phyloP scores from a whole-genome alignment of 1,284 basidiomycete genomes.

The Baeospora myosura region DNA sequence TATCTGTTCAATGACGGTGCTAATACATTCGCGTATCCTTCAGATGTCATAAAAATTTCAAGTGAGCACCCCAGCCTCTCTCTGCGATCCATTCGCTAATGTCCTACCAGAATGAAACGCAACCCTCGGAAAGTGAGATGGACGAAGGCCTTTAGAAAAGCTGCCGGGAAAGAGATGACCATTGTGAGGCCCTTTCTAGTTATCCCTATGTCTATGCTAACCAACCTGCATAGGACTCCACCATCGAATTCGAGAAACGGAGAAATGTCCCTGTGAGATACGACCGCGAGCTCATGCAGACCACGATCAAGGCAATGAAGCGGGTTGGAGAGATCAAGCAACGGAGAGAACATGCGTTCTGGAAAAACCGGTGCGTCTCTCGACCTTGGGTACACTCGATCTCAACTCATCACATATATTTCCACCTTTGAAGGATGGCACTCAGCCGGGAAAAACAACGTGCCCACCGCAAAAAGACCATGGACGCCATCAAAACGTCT shows the following conservation, averaged over 20 bases:
- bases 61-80: constrained; percentile 40
- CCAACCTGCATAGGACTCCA: constrained; percentile 71
- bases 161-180: constrained; percentile 99
- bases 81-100: constrained; percentile 1
- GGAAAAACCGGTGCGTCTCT: constrained; percentile 74
- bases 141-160: constrained; percentile 99
- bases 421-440: constrained; percentile 65
- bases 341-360: constrained; percentile 93
- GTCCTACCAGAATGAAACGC: constrained; percentile 83
- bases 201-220: constrained; percentile 1
- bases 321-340: constrained; percentile 90
- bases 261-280: constrained; percentile 97
- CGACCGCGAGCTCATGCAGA: constrained; percentile 89
- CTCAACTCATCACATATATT: constrained; percentile 1
- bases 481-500: constrained; percentile 49
- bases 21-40: constrained; percentile 8
- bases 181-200: constrained; percentile 54
- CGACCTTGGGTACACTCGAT: neutral
- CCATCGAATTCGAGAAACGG: constrained; percentile 98
- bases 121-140: constrained; percentile 99
- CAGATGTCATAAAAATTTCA: constrained; percentile 97
- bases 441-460: constrained; percentile 66
- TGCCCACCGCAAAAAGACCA: constrained; percentile 58
- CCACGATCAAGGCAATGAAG: constrained; percentile 97
- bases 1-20: constrained; percentile 8